Evolutionary conservation across 306 rosid species (phyloP).

Genomic region (Dicorynia guianensis): DNA sequence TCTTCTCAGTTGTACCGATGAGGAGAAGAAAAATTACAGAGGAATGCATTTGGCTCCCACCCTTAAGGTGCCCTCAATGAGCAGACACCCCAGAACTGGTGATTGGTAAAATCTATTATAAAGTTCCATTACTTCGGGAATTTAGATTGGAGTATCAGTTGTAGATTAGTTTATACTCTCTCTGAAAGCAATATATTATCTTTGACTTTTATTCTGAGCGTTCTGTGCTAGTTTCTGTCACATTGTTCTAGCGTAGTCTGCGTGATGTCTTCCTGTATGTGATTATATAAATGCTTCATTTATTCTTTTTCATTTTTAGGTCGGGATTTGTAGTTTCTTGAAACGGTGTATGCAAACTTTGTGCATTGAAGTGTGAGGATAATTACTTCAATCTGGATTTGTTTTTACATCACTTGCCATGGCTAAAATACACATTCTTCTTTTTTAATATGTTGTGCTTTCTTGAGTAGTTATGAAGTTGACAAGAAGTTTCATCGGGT

Average conservation of each 20-base stretch:
- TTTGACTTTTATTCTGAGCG: slow-evolving; percentile 36
- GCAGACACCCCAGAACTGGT: slow-evolving; percentile 96
- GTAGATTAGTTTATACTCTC: slow-evolving; percentile 36
- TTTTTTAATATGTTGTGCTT: slow-evolving; percentile 33
- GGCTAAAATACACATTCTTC: not conserved
- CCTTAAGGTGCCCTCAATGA: slow-evolving; percentile 94
- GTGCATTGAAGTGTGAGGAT: not conserved
- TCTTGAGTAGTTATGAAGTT: slow-evolving; percentile 4
- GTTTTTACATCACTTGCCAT: slow-evolving; percentile 12
- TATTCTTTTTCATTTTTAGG: not conserved
- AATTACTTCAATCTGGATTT: slow-evolving; percentile 19
- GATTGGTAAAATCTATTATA: slow-evolving; percentile 64
- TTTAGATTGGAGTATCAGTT: slow-evolving; percentile 37
- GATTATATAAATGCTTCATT: slow-evolving; percentile 16
- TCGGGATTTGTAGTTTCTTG: slow-evolving; percentile 24
- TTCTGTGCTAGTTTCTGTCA: not conserved
- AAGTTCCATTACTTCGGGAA: not conserved
- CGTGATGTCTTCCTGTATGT: slow-evolving; percentile 9
- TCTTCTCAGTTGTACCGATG: slow-evolving; percentile 90
- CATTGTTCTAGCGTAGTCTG: slow-evolving; percentile 5
- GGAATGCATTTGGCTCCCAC: slow-evolving; percentile 99
- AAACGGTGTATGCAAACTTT: slow-evolving; percentile 15
- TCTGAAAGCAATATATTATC: slow-evolving; percentile 19
- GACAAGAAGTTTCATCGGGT: slow-evolving; percentile 16
- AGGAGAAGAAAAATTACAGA: slow-evolving; percentile 83